Evolutionary conservation across 768 basidiomycete species (phyloP).

Genomic region (Lactarius quietus): DNA sequence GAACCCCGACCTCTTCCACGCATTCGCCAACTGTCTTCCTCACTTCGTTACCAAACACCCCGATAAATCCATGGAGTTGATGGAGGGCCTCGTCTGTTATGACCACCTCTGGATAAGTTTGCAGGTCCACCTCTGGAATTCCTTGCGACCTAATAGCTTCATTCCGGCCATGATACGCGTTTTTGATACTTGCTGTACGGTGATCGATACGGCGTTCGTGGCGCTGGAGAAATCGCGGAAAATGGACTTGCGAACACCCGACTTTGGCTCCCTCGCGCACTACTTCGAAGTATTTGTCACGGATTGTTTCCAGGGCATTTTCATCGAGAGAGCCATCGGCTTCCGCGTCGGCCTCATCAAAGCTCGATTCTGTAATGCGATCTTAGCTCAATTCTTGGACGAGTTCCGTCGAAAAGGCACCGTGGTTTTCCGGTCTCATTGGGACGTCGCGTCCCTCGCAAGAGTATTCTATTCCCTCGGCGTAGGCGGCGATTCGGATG

Average conservation of each 20-base stretch:
- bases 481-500: not conserved
- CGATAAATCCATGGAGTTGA: not conserved
- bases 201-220: not conserved
- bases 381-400: not conserved
- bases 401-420: not conserved
- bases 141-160: not conserved
- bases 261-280: slow-evolving; percentile 2
- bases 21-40: slow-evolving; percentile 8
- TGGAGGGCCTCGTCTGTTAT: slow-evolving; percentile 2
- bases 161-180: not conserved
- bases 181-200: slow-evolving; percentile 1
- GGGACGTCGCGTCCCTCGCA: slow-evolving; percentile 13
- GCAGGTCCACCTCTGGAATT: slow-evolving; percentile 3
- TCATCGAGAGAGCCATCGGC: not conserved
- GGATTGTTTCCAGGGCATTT: not conserved
- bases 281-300: slow-evolving; percentile 6
- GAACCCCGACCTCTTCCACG: slow-evolving; percentile 1
- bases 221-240: not conserved
- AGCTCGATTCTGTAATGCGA: not conserved
- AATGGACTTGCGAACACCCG: slow-evolving; percentile 12
- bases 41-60: not conserved
- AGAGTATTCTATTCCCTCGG: not conserved
- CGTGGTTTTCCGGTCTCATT: not conserved
- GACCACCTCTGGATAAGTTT: slow-evolving; percentile 9
- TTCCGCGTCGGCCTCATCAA: slow-evolving; percentile 5